phyloP scores from a whole-genome alignment of 768 basidiomycete genomes.

The Suillus subaureus region DNA sequence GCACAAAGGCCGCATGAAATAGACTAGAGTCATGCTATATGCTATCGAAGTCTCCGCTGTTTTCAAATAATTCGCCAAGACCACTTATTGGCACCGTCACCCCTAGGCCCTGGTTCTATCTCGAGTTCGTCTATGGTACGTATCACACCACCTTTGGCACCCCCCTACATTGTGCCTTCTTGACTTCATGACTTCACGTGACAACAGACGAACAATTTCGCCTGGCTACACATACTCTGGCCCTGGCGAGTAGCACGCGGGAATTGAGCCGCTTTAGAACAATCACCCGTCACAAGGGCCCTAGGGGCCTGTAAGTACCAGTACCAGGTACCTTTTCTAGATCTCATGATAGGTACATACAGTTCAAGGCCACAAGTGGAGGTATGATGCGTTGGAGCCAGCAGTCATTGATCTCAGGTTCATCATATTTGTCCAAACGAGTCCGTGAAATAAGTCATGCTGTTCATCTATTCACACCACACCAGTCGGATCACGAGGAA shows the following conservation, averaged over 20 bases:
- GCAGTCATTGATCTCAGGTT: background rate
- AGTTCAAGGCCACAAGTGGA: background rate
- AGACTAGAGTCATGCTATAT: constrained; percentile 19
- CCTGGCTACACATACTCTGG: background rate
- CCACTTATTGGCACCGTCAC: background rate
- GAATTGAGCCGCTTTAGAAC: background rate
- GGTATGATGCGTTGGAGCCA: background rate
- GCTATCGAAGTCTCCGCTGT: constrained; percentile 16
- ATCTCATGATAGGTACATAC: background rate
- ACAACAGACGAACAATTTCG: background rate
- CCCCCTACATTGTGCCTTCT: background rate
- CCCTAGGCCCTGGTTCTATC: constrained; percentile 9
- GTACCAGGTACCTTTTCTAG: background rate
- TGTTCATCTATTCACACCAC: background rate
- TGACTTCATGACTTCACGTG: background rate
- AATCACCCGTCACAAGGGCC: background rate
- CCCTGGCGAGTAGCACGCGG: background rate
- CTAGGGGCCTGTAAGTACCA: background rate
- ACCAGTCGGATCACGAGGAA: background rate
- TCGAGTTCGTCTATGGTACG: constrained; percentile 18
- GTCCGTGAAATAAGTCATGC: background rate
- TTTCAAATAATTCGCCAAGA: constrained; percentile 11
- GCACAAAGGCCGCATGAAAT: constrained; percentile 17
- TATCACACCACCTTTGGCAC: background rate
- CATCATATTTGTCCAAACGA: background rate